Evolutionary conservation across 108 stramenopile genomes (phyloP).

Genomic region (Cylindrotheca closterium): DNA sequence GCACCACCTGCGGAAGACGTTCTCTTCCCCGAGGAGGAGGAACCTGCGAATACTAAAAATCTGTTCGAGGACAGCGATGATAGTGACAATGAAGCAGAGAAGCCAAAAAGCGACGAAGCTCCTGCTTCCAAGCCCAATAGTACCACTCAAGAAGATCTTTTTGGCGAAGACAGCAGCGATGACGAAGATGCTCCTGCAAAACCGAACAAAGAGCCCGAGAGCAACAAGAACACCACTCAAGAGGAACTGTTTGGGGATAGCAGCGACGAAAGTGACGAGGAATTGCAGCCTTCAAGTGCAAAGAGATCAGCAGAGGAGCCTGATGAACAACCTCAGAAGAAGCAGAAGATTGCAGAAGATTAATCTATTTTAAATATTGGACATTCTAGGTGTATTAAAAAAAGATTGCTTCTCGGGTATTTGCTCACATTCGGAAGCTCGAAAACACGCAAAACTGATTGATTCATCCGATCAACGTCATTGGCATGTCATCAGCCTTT

Average conservation of each 20-base stretch:
- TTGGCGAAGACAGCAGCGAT: conserved; percentile 57
- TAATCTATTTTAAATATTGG: conserved; percentile 23
- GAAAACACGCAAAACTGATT: no score
- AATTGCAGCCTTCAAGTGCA: conserved; percentile 31
- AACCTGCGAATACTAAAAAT: conserved; percentile 31
- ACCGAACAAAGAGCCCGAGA: conserved; percentile 10
- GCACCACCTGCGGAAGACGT: conserved; percentile 44
- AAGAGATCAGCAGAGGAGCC: conserved; percentile 21
- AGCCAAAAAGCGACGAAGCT: conserved; percentile 7
- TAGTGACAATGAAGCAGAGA: conserved; percentile 11
- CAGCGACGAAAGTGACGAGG: conserved; percentile 58
- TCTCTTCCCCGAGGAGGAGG: conserved; percentile 40
- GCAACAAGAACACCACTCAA: conserved; percentile 37
- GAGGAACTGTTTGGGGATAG: conserved; percentile 76
- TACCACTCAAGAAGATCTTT: conserved; percentile 60
- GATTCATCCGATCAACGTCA: no score
- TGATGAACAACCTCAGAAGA: conserved; percentile 21
- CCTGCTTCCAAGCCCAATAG: conserved; percentile 14
- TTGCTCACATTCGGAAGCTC: no score
- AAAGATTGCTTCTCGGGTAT: no score
- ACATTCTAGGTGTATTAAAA: not conserved
- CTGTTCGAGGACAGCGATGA: conserved; percentile 71
- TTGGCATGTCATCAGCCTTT: no score
- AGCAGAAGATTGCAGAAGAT: conserved; percentile 20
- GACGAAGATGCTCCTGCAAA: conserved; percentile 21